Evolutionary conservation across 345 rosid species (phyloP).

Genomic region (Rhodomyrtus tomentosa): DNA sequence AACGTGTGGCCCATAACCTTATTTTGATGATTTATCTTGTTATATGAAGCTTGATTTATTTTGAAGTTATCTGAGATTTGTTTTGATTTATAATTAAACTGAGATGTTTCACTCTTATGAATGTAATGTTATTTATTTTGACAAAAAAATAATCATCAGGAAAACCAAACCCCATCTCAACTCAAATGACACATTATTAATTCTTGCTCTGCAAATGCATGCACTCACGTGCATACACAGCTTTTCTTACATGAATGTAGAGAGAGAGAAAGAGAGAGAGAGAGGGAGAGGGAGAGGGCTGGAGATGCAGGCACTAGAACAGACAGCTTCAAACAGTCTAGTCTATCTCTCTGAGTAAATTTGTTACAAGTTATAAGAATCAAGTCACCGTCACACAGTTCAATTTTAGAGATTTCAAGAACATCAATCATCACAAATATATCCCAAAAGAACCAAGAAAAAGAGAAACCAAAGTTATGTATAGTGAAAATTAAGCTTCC

Average conservation of each 20-base stretch:
- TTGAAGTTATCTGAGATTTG: no score
- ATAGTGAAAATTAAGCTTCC: neutral
- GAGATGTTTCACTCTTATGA: no score
- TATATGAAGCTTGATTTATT: no score
- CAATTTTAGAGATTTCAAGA: constrained; percentile 1
- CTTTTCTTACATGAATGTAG: neutral
- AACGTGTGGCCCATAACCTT: no score
- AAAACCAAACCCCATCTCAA: neutral
- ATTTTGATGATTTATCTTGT: no score
- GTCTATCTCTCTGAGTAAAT: neutral
- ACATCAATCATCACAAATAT: neutral
- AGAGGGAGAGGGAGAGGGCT: neutral
- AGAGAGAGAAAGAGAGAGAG: neutral
- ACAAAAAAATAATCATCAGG: neutral
- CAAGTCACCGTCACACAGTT: neutral
- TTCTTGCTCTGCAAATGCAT: neutral
- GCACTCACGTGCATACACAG: neutral
- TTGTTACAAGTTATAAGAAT: neutral
- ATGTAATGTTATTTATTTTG: no score
- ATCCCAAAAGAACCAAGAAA: neutral
- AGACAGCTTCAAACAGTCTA: constrained; percentile 19
- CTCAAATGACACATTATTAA: neutral
- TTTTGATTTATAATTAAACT: no score
- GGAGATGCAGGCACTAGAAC: constrained; percentile 16
- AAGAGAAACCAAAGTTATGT: neutral